phyloP scores from a whole-genome alignment of 441 rosid genomes.

The Croton laevigatus region DNA sequence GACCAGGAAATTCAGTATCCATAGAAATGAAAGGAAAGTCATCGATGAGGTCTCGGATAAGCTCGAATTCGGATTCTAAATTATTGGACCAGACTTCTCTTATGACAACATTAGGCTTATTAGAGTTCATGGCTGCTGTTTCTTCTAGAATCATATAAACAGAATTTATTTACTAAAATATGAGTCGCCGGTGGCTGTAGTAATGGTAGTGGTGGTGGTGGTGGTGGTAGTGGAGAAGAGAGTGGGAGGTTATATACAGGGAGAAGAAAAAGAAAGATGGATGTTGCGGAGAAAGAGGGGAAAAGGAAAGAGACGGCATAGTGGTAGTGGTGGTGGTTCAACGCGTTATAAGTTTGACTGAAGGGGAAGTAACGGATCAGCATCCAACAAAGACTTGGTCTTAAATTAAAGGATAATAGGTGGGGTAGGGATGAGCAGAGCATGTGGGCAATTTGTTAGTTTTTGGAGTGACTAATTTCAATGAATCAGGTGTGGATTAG shows the following conservation, averaged over 20 bases:
- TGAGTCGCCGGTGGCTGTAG: too few species aligned
- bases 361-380: background rate
- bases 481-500: background rate
- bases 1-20: conserved; percentile 90
- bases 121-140: background rate
- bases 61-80: conserved; percentile 59
- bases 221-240: background rate
- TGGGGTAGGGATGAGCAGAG: too few species aligned
- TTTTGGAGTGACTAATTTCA: background rate
- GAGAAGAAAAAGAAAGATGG: too few species aligned
- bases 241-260: background rate
- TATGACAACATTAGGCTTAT: conserved; percentile 30
- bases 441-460: too few species aligned
- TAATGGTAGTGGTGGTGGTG: background rate
- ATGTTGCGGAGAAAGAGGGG: background rate
- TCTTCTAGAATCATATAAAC: background rate
- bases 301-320: conserved; percentile 26
- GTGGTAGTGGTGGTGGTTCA: conserved; percentile 15
- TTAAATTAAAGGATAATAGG: too few species aligned
- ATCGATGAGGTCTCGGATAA: conserved; percentile 54
- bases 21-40: conserved; percentile 68
- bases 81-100: conserved; percentile 78
- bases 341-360: conserved; percentile 27
- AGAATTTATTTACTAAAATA: background rate
- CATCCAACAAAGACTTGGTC: background rate